These are phyloP conservation scores for Plasmodium gallinaceum DNA, from an alignment of 169 alveolate genomes.

Conservation along the genomic window DNA sequence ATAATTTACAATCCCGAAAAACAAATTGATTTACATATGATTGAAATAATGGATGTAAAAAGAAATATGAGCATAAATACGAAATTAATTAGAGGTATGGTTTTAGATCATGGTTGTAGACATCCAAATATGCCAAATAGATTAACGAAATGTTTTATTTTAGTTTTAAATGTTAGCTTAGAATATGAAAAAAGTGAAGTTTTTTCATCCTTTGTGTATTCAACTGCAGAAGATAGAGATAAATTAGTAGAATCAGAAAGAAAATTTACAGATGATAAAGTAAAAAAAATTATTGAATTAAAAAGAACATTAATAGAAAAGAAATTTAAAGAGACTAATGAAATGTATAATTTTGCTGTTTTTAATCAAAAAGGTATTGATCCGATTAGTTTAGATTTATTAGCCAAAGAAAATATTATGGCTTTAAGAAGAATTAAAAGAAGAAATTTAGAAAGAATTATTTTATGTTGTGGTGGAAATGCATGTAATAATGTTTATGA, in stretches of 20 bases:
- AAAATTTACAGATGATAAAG: conserved; percentile 97
- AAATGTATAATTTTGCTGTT: conserved; percentile 92
- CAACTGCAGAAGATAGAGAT: conserved; percentile 98
- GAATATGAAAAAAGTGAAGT: conserved; percentile 99
- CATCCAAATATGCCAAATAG: conserved; percentile 99
- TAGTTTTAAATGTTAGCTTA: conserved; percentile 97
- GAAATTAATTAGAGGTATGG: conserved; percentile 93
- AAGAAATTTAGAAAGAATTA: conserved; percentile 98
- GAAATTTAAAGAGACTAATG: conserved; percentile 84
- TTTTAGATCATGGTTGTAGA: conserved; percentile 98
- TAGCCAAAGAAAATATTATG: conserved; percentile 98
- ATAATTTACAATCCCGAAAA: conserved; percentile 79
- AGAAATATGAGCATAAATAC: conserved; percentile 97
- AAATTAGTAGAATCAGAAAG: conserved; percentile 96
- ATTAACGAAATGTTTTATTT: conserved; percentile 95
- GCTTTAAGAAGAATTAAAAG: conserved; percentile 97
- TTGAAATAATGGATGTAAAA: conserved; percentile 98
- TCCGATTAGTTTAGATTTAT: conserved; percentile 98
- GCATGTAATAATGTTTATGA: conserved; percentile 98
- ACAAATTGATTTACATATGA: conserved; percentile 97
- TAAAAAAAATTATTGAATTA: conserved; percentile 95
- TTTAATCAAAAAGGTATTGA: conserved; percentile 99
- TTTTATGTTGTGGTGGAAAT: conserved; percentile 99
- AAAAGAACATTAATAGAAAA: conserved; percentile 92
- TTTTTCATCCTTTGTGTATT: conserved; percentile 96